Percentiles rank a stretch among this genome's conserved stretches.
phyloP scores from a whole-genome alignment of 2,329 filamentous ascomycete genomes.

The Cladosporium colombiae region DNA sequence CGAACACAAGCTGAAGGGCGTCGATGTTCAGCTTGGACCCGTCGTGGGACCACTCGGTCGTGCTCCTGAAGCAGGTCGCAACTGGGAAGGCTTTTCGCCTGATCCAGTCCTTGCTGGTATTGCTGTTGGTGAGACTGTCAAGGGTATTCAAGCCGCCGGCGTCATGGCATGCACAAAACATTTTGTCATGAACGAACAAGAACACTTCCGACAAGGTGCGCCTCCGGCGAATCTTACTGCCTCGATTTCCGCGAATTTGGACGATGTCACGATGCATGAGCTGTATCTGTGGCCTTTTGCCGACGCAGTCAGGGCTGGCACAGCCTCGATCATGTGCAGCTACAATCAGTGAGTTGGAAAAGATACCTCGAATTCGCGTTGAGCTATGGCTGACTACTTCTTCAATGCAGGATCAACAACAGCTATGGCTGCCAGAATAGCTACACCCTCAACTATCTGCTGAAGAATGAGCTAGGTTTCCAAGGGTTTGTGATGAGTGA shows the following conservation, averaged over 20 bases:
- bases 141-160: constrained; percentile 52
- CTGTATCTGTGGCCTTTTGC: constrained; percentile 60
- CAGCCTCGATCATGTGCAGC: constrained; percentile 69
- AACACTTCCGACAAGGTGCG: constrained; percentile 42
- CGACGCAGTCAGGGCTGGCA: constrained; percentile 66
- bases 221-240: constrained; percentile 57
- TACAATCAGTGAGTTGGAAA: constrained; percentile 61
- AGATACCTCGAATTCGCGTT: constrained; percentile 40
- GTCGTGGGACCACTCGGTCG: constrained; percentile 37
- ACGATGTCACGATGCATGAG: constrained; percentile 55
- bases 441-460: constrained; percentile 59
- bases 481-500: constrained; percentile 55
- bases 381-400: constrained; percentile 62
- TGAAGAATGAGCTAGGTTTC: constrained; percentile 61
- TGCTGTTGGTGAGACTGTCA: constrained; percentile 33
- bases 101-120: constrained; percentile 34
- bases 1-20: constrained; percentile 38
- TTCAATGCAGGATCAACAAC: constrained; percentile 48
- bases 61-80: constrained; percentile 34
- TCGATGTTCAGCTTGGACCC: constrained; percentile 48
- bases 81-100: constrained; percentile 33
- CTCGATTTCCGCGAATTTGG: constrained; percentile 51
- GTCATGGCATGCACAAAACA: constrained; percentile 46
- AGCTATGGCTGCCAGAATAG: constrained; percentile 66
- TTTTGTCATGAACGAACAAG: constrained; percentile 36